Base-by-base conservation (phyloP, 108 stramenopile genomes). In the Nitzschia inconspicua region DNA sequence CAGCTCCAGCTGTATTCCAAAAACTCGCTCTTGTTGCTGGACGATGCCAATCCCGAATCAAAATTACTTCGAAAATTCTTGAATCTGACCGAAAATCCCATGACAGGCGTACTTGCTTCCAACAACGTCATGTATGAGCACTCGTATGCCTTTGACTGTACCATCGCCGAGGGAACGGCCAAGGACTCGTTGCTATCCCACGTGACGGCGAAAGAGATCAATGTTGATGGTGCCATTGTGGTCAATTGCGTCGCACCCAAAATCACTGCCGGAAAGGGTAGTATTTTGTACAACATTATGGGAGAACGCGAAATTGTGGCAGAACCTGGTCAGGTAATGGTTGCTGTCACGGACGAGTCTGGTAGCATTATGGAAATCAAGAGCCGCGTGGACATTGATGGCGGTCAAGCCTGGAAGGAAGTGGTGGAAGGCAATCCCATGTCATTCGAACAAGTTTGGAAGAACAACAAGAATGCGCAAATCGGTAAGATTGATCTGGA, bases 191-290 rank as follows among this genome's bases (percentile, higher is more conserved):
- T 87, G 14, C 60, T 97, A 31, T 75, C 87, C 36, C 70, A 82
- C 19, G 96, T 97, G 29, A 68, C 78, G 30, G 76, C 89, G 24
- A 47, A 55, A 18, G 75, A 85, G 42, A 50, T 98, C 30, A 76
- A 85, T 25, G 91, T 91, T 18, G 94, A 94, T 46, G 91, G 92
- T 20, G 95, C 94, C 60, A 95, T 98, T 59, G 79, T 98, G 60
- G 95, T 98, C 49, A 98, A 98, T 66, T 96, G 96, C 40, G 89
- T 93, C 2, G 98, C 98, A 5, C 89, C 86, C 51, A 88, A 84
- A 51, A 96, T 98, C 57, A 65, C 76, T 29, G 96, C 96, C 16
- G 92, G 80, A 2, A 83, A 82, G 67, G 91, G 91, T 28, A 76
- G 85, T 31, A 92, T 98, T 53, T 51, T 95, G 54, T 98, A 98